Base-by-base conservation (phyloP, 139 green algal species). In the Chlamydomonas schloesseri region DNA sequence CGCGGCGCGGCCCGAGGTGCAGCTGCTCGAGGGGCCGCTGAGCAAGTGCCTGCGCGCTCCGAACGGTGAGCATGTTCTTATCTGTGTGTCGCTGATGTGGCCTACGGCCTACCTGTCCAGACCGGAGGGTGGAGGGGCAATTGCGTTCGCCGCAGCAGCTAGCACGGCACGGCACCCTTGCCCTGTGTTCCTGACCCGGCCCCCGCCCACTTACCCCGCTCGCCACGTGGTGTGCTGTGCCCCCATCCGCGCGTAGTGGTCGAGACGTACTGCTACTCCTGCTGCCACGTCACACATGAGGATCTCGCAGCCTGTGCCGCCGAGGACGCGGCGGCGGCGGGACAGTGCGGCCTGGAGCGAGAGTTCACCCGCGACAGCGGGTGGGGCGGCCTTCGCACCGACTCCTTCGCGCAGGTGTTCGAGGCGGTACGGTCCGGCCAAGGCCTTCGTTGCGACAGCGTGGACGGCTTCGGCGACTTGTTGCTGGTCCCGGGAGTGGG, bases 21-120 rank as follows among this genome's bases (percentile, higher is more conserved):
- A 55, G 36, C 34, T 74, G 69, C 69, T 74, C 2, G 69, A 74
- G 36, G 69, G 69, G 0, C 69, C 69, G 20, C 69, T 74, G 14
- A 74, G 69, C 69, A 74, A 74, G 18, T 37, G 69, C 18, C 69
- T 74, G 34, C 69, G 69, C 18, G 69, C 69, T 1, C 69, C 69
- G 6, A 74, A 74, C 69, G 36, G 42, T 50, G 8, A 50, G 42
- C n/a, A n/a, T n/a, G n/a, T n/a, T n/a, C n/a, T n/a, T n/a, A n/a
- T n/a, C n/a, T n/a, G n/a, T n/a, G n/a, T n/a, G n/a, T n/a, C n/a
- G n/a, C n/a, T n/a, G n/a, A n/a, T n/a, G n/a, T n/a, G n/a, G n/a
- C n/a, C n/a, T n/a, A n/a, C n/a, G n/a, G n/a, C n/a, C n/a, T n/a
- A n/a, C n/a, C n/a, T n/a, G n/a, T n/a, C n/a, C n/a, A n/a, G n/a